Percentiles rank a stretch among this genome's conserved stretches.
These are phyloP conservation scores for Populus simonii DNA, from an alignment of 345 rosid genomes.

Conservation along the genomic window DNA sequence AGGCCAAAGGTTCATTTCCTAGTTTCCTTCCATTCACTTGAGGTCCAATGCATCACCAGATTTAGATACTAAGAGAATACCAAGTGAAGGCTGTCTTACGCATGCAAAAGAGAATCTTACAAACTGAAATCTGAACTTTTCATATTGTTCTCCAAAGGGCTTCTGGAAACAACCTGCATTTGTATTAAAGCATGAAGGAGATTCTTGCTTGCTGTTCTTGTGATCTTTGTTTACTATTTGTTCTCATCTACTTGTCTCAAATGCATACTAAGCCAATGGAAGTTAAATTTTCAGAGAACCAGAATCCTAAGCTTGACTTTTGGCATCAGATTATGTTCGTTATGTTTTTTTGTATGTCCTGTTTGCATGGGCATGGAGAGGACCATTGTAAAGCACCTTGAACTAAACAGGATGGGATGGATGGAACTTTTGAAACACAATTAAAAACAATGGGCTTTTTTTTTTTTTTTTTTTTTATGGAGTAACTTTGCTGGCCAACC, in stretches of 20 bases:
- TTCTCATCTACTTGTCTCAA: background rate
- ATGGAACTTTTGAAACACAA: background rate
- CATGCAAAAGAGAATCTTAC: background rate
- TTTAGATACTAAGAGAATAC: background rate
- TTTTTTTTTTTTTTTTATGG: background rate
- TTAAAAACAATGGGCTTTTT: background rate
- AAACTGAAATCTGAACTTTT: background rate
- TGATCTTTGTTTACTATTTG: background rate
- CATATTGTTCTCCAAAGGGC: background rate
- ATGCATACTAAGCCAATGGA: background rate
- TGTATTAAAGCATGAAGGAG: background rate
- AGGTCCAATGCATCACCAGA: background rate
- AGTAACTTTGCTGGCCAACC: background rate
- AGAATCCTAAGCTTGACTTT: background rate
- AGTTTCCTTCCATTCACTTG: background rate
- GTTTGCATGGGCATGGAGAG: background rate
- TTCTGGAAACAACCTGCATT: background rate
- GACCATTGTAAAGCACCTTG: background rate
- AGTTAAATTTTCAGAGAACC: background rate
- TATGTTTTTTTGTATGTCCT: background rate
- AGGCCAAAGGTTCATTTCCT: constrained; percentile 9
- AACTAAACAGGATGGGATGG: background rate
- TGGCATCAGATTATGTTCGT: background rate
- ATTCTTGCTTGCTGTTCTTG: background rate
- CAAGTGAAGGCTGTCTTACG: too few species aligned